Conservation (phyloP, 257 asterid genomes). For the Misopates orontium region DNA sequence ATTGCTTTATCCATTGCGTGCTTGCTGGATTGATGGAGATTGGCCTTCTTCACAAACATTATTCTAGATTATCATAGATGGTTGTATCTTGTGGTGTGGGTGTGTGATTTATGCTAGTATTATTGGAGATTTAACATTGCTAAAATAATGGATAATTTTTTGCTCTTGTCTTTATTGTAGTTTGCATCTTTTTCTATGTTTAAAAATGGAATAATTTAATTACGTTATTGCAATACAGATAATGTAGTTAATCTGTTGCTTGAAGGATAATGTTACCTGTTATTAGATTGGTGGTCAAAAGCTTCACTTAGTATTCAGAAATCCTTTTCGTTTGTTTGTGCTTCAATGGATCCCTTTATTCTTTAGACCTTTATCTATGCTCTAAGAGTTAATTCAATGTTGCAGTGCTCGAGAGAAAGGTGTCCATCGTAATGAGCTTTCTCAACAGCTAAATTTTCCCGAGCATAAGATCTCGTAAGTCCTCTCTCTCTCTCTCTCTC, state of each 20-base stretch:
- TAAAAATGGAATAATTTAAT: background rate
- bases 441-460: constrained; percentile 52
- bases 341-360: no score
- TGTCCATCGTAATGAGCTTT: constrained; percentile 60
- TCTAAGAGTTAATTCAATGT: constrained; percentile 23
- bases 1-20: background rate
- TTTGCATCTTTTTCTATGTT: background rate
- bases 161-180: background rate
- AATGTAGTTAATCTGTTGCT: constrained; percentile 1
- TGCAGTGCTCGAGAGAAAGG: constrained; percentile 64
- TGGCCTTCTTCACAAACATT: background rate
- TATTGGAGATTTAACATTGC: background rate
- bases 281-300: background rate
- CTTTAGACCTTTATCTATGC: background rate
- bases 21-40: background rate
- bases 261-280: constrained; percentile 1
- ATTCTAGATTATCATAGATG: background rate
- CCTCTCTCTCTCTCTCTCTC: constrained; percentile 31
- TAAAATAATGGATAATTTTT: background rate
- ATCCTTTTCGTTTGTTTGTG: background rate
- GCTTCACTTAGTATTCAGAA: background rate
- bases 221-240: background rate
- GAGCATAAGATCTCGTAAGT: constrained; percentile 48
- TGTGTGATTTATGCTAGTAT: background rate
- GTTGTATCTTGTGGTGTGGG: background rate